Conservation (phyloP, 768 basidiomycete species). For the Suillus fuscotomentosus region DNA sequence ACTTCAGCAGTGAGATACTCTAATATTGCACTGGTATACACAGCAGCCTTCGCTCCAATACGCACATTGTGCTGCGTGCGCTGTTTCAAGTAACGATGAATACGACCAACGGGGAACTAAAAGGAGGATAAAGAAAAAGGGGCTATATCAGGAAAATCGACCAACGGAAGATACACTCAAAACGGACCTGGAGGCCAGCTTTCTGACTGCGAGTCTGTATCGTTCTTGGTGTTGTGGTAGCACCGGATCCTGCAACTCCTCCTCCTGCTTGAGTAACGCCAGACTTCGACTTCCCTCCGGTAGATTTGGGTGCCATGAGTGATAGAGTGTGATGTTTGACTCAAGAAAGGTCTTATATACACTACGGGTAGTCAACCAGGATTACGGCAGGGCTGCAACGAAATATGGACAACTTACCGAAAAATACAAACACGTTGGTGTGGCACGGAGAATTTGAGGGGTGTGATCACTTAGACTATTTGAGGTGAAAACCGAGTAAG, state of each 20-base stretch:
- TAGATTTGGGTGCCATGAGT: constrained; percentile 49
- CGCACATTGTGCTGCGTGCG: constrained; percentile 92
- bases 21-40: constrained; percentile 93
- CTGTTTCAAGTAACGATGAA: constrained; percentile 92
- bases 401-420: not conserved
- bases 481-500: not conserved
- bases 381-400: not conserved
- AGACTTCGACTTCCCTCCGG: constrained; percentile 64
- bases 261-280: constrained; percentile 26
- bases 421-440: not conserved
- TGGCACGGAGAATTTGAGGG: not conserved
- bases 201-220: constrained; percentile 76
- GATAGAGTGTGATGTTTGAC: not conserved
- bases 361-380: not conserved
- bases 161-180: not conserved
- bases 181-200: constrained; percentile 80
- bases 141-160: constrained; percentile 5
- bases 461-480: not conserved
- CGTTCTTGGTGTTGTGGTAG: constrained; percentile 29
- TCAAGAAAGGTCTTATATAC: not conserved
- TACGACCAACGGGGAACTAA: constrained; percentile 96
- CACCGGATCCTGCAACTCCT: constrained; percentile 25
- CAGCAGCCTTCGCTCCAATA: constrained; percentile 96
- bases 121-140: not conserved
- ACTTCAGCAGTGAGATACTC: constrained; percentile 98